A percentile compares a stretch with the other conserved stretches of the same genome.
Conservation (phyloP, 805 yeast genomes). For the Priceomyces carsonii region DNA sequence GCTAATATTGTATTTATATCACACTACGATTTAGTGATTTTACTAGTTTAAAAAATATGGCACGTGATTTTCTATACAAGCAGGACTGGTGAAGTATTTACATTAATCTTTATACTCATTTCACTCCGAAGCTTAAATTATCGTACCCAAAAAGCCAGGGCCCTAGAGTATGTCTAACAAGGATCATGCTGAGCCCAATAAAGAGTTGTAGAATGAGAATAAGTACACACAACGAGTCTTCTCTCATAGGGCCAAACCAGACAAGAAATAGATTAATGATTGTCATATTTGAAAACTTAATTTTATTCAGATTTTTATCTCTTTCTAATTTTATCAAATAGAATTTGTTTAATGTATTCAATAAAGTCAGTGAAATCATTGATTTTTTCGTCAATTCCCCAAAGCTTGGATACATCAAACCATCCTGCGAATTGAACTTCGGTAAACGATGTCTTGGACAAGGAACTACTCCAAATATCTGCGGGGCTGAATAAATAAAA, state of each 20-base stretch:
- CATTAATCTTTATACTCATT: slow-evolving; percentile 15
- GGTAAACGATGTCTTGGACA: slow-evolving; percentile 98
- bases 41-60: too few relatives aligned
- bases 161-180: slow-evolving; percentile 80
- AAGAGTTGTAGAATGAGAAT: slow-evolving; percentile 63
- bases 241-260: slow-evolving; percentile 88
- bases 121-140: slow-evolving; percentile 54
- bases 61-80: too few relatives aligned
- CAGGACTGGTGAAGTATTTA: too few relatives aligned
- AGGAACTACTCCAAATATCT: slow-evolving; percentile 79
- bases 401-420: slow-evolving; percentile 67
- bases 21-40: too few relatives aligned
- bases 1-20: too few relatives aligned
- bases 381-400: slow-evolving; percentile 32
- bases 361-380: slow-evolving; percentile 20
- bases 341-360: slow-evolving; percentile 49
- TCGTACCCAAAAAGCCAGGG: slow-evolving; percentile 88
- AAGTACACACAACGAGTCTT: slow-evolving; percentile 66
- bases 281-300: slow-evolving; percentile 76
- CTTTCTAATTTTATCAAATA: slow-evolving; percentile 45
- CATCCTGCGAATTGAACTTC: slow-evolving; percentile 62
- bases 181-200: slow-evolving; percentile 65
- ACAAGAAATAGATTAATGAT: slow-evolving; percentile 80
- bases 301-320: slow-evolving; percentile 16
- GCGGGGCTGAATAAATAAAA: slow-evolving; percentile 90